Evolutionary conservation across 169 alveolate genomes (phyloP).

Genomic region (Blepharisma undulans): DNA sequence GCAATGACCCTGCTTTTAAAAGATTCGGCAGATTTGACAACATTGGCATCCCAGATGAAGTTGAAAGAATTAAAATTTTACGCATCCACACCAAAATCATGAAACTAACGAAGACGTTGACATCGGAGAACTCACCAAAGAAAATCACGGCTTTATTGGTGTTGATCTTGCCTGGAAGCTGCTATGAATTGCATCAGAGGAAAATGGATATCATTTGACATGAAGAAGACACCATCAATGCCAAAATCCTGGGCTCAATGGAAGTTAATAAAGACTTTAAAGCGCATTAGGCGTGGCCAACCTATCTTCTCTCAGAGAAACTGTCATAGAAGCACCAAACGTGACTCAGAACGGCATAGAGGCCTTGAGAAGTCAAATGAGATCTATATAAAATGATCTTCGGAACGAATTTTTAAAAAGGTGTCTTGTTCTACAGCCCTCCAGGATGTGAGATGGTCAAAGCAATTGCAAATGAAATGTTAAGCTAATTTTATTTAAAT

Average conservation of each 20-base stretch:
- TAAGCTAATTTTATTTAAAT: conserved; percentile 98
- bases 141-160: conserved; percentile 99
- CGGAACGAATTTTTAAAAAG: no score
- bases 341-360: conserved; percentile 99
- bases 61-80: conserved; percentile 97
- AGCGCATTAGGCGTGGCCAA: conserved; percentile 96
- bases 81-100: conserved; percentile 98
- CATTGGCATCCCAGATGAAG: conserved; percentile 99
- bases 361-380: conserved; percentile 96
- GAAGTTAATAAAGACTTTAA: conserved; percentile 98
- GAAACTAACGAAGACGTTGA: conserved; percentile 98
- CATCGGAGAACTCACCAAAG: conserved; percentile 97
- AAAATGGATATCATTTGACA: conserved; percentile 99
- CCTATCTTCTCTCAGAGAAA: conserved; percentile 97
- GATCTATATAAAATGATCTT: conserved; percentile 97
- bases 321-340: conserved; percentile 97
- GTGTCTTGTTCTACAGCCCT: no score
- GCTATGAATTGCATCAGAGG: conserved; percentile 99
- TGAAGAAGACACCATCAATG: conserved; percentile 98
- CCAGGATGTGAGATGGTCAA: no score
- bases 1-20: conserved; percentile 86
- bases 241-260: conserved; percentile 96
- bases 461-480: conserved; percentile 99
- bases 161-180: conserved; percentile 97
- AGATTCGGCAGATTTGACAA: conserved; percentile 89